These are phyloP conservation scores for Phalaenopsis aphrodite DNA, from an alignment of 106 monocot genomes.

Conservation along the genomic window DNA sequence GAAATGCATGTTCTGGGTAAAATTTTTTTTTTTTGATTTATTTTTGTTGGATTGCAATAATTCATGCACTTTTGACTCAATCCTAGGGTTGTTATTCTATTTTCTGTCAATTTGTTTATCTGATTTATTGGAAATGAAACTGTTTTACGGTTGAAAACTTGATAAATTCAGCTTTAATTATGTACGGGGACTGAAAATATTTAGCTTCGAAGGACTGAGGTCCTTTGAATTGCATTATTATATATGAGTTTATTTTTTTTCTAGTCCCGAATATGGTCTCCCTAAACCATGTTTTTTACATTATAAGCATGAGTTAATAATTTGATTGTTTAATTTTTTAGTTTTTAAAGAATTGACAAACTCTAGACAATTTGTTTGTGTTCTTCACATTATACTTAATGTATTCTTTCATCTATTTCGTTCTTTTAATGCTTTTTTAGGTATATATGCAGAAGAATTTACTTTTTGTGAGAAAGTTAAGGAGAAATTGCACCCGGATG, in stretches of 20 bases:
- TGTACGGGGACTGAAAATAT: background rate
- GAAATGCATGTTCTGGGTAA: background rate
- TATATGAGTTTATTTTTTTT: background rate
- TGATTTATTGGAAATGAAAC: background rate
- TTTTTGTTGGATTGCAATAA: background rate
- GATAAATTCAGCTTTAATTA: background rate
- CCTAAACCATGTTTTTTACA: background rate
- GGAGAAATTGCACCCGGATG: constrained; percentile 68
- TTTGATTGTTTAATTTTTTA: background rate
- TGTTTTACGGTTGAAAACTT: background rate
- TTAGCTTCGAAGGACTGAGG: background rate
- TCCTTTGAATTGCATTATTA: background rate
- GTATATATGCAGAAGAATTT: constrained; percentile 73
- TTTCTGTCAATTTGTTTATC: background rate
- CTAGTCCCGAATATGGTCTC: background rate
- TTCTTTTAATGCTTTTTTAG: constrained; percentile 20
- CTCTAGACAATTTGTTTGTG: background rate
- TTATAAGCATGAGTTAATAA: background rate
- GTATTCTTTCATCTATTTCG: background rate
- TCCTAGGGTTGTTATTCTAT: background rate
- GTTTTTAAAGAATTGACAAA: background rate
- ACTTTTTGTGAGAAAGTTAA: constrained; percentile 89
- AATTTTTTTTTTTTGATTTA: background rate
- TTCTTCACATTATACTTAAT: background rate
- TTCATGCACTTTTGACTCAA: background rate